Evolutionary conservation across 352 stramenopile species (phyloP).

Genomic region (Thalassiosira mediterranea): DNA sequence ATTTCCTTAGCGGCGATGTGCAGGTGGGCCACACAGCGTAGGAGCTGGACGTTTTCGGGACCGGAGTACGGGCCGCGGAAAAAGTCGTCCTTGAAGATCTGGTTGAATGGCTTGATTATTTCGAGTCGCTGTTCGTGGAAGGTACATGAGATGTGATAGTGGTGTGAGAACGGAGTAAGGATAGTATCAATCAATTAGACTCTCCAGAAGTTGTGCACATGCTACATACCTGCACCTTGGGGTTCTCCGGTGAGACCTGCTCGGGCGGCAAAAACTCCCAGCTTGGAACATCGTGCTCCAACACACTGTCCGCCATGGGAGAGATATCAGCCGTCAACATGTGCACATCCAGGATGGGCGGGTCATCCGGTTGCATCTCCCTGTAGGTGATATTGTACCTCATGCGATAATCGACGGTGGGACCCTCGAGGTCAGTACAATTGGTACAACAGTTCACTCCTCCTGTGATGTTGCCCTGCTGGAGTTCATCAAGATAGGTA

Average conservation of each 20-base stretch:
- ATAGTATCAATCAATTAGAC: too few species aligned
- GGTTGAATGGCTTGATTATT: constrained; percentile 20
- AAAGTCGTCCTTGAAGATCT: constrained; percentile 38
- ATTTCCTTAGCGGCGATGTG: constrained; percentile 27
- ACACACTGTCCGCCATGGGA: background rate
- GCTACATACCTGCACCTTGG: too few species aligned
- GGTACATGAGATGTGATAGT: too few species aligned
- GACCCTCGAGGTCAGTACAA: constrained; percentile 19
- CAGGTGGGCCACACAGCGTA: constrained; percentile 29
- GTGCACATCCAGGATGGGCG: constrained; percentile 8
- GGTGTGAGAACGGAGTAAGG: too few species aligned
- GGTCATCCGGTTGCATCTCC: constrained; percentile 24
- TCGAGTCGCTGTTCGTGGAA: constrained; percentile 23
- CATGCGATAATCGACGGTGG: constrained; percentile 37
- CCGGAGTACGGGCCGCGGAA: constrained; percentile 11
- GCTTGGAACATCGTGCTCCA: constrained; percentile 29
- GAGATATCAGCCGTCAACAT: constrained; percentile 29
- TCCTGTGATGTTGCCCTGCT: constrained; percentile 12
- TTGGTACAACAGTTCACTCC: constrained; percentile 37
- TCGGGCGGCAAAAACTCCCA: too few species aligned
- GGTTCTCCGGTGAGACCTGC: too few species aligned
- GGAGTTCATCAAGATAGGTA: constrained; percentile 26
- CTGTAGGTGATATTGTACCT: constrained; percentile 33
- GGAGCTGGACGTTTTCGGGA: constrained; percentile 11
- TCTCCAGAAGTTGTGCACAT: too few species aligned